These are phyloP conservation scores for Catunica adiposa DNA, from an alignment of 2,329 filamentous ascomycete species.

Conservation along the genomic window DNA sequence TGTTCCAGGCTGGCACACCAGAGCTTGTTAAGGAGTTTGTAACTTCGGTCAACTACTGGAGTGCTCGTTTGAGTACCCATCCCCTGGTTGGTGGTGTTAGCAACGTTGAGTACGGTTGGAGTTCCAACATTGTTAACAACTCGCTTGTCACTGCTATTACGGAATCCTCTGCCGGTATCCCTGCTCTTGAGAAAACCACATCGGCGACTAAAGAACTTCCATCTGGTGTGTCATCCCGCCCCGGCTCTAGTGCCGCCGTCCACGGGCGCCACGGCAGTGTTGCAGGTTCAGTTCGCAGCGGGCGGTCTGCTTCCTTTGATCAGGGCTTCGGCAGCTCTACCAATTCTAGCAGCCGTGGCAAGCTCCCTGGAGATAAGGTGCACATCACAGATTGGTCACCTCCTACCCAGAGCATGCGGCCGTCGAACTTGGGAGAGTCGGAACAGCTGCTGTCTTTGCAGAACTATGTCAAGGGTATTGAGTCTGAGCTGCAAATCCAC, in stretches of 20 bases:
- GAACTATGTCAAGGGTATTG: slow-evolving; percentile 69
- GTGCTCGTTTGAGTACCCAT: slow-evolving; percentile 81
- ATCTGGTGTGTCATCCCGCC: slow-evolving; percentile 26
- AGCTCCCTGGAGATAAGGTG: slow-evolving; percentile 70
- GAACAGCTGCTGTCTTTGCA: slow-evolving; percentile 65
- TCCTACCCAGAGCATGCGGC: slow-evolving; percentile 77
- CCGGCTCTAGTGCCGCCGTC: slow-evolving; percentile 28
- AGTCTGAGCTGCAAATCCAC: slow-evolving; percentile 70
- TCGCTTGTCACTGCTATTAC: slow-evolving; percentile 32
- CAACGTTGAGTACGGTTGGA: slow-evolving; percentile 97
- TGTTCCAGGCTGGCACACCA: slow-evolving; percentile 94
- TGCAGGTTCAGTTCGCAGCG: slow-evolving; percentile 21
- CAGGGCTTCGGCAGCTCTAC: slow-evolving; percentile 27
- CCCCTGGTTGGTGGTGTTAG: slow-evolving; percentile 83
- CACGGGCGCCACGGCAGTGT: slow-evolving; percentile 27
- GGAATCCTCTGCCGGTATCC: slow-evolving; percentile 22
- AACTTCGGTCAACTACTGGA: slow-evolving; percentile 93
- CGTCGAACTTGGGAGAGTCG: slow-evolving; percentile 58
- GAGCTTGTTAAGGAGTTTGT: slow-evolving; percentile 95
- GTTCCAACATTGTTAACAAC: slow-evolving; percentile 59
- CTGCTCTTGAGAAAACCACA: slow-evolving; percentile 21
- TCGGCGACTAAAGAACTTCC: slow-evolving; percentile 20
- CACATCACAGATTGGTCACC: slow-evolving; percentile 78
- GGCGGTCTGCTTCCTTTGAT: slow-evolving; percentile 44
- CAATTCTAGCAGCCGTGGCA: slow-evolving; percentile 33